phyloP scores from a whole-genome alignment of 495 filamentous ascomycete genomes.

The Penicillium salamii region DNA sequence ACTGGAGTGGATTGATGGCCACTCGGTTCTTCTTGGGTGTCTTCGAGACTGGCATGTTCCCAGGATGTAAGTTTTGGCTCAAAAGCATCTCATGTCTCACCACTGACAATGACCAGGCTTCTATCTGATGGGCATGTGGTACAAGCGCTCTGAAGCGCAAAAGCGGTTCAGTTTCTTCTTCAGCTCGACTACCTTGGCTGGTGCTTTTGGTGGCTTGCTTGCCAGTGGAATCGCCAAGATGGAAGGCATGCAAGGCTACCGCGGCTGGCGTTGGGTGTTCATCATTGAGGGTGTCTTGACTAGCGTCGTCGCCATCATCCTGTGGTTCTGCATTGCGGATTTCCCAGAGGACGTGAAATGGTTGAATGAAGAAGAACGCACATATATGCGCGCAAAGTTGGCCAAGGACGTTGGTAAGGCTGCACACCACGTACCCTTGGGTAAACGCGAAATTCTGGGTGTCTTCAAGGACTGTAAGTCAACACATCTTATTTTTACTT shows the following conservation, averaged over 20 bases:
- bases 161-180: conserved; percentile 91
- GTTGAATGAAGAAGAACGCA: conserved; percentile 71
- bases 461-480: conserved; percentile 74
- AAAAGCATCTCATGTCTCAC: background rate
- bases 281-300: conserved; percentile 74
- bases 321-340: conserved; percentile 78
- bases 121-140: conserved; percentile 87
- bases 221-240: conserved; percentile 83
- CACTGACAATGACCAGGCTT: conserved; percentile 46
- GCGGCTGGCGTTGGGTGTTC: conserved; percentile 85
- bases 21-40: conserved; percentile 86
- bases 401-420: conserved; percentile 72
- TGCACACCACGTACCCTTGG: conserved; percentile 65
- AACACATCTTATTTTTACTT: background rate
- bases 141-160: conserved; percentile 81
- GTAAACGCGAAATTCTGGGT: conserved; percentile 56
- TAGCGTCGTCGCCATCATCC: conserved; percentile 62
- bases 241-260: conserved; percentile 59
- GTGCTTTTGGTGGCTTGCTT: conserved; percentile 82
- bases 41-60: conserved; percentile 89
- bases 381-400: conserved; percentile 70
- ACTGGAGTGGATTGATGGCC: conserved; percentile 73
- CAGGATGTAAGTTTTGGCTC: conserved; percentile 46
- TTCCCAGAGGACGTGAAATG: conserved; percentile 63
- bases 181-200: conserved; percentile 74